Conservation (phyloP, 192 early-diverging fungal genomes). For the Coemansia sp. region DNA sequence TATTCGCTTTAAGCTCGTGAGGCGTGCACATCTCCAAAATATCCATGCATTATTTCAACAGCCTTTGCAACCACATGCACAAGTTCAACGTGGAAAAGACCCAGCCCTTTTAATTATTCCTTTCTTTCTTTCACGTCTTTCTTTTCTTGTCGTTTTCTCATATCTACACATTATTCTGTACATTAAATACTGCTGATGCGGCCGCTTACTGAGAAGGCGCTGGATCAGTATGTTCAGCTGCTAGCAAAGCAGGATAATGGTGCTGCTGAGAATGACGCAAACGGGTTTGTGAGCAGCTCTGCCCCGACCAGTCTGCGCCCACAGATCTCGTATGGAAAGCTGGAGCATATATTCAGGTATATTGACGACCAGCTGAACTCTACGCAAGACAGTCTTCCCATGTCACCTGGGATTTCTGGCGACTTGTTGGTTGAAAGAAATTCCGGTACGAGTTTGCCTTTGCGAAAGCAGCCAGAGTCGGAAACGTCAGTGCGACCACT, state of each 20-base stretch:
- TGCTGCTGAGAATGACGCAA: constrained; percentile 1
- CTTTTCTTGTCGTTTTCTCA: not conserved
- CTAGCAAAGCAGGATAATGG: constrained; percentile 11
- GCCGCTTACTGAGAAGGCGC: constrained; percentile 33
- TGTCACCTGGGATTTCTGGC: constrained; percentile 7
- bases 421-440: not conserved
- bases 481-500: not conserved
- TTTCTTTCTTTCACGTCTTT: not conserved
- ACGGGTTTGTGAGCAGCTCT: not conserved
- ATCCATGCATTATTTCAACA: not conserved
- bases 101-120: not conserved
- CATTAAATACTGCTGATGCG: constrained; percentile 10
- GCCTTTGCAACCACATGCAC: not conserved
- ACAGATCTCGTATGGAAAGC: constrained; percentile 26
- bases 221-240: constrained; percentile 21
- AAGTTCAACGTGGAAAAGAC: not conserved
- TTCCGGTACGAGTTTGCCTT: not conserved
- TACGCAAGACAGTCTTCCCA: constrained; percentile 29
- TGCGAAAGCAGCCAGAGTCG: not conserved
- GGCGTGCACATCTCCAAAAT: not conserved
- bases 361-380: constrained; percentile 32
- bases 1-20: not conserved
- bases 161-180: not conserved
- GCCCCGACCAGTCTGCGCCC: constrained; percentile 6
- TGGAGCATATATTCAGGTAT: constrained; percentile 33